Conservation (phyloP, 176 grass and related monocot genomes). For the Oryza glumipatula region DNA sequence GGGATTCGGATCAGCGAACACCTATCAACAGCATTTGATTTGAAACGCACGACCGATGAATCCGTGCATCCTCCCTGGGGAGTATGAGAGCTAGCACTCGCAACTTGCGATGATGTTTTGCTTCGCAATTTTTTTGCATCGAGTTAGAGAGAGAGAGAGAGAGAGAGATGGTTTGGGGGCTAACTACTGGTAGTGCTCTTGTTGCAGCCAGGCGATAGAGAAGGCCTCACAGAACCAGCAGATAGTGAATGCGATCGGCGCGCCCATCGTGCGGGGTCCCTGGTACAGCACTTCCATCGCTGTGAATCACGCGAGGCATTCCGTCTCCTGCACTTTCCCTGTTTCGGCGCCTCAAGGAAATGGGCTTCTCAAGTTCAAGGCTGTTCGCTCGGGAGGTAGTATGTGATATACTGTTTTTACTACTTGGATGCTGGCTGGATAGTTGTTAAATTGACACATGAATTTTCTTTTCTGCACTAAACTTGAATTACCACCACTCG, state of each 20-base stretch:
- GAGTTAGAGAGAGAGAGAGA: no score
- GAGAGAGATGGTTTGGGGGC: no score
- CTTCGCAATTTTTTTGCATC: no score
- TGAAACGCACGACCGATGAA: background rate
- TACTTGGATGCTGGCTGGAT: background rate
- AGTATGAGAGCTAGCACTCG: background rate
- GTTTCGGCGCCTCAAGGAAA: constrained; percentile 61
- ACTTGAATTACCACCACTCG: background rate
- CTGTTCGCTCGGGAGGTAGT: constrained; percentile 65
- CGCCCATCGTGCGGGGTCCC: constrained; percentile 66
- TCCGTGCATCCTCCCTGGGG: background rate
- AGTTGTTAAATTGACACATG: background rate
- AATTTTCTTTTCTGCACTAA: background rate
- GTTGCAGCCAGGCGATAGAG: constrained; percentile 78
- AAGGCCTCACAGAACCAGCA: constrained; percentile 69
- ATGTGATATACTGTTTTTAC: background rate
- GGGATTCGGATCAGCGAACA: background rate
- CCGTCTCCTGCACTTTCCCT: constrained; percentile 74
- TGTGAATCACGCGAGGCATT: constrained; percentile 45
- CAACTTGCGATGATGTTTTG: no score
- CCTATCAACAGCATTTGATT: background rate
- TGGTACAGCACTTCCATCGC: constrained; percentile 74
- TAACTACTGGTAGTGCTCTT: background rate
- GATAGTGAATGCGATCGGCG: constrained; percentile 61
- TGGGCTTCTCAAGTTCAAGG: constrained; percentile 84